Conservation (phyloP, 768 basidiomycete species). For the Hirschioporus abietinus region DNA sequence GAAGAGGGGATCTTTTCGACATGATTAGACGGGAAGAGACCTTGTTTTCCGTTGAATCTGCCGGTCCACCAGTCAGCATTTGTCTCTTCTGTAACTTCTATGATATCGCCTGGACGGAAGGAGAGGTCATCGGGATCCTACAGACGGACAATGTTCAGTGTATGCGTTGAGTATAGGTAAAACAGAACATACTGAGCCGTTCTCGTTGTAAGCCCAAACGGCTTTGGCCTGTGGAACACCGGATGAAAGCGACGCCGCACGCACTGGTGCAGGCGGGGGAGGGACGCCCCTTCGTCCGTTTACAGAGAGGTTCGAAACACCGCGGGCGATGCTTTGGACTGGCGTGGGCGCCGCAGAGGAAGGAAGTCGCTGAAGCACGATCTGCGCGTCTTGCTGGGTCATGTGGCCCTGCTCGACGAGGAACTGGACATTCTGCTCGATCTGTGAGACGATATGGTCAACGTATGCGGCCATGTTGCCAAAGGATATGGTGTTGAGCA, state of each 20-base stretch:
- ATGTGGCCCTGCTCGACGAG: conserved; percentile 51
- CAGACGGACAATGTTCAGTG: neutral
- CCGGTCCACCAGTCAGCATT: conserved; percentile 91
- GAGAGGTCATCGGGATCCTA: conserved; percentile 79
- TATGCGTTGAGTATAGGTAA: neutral
- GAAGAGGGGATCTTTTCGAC: conserved; percentile 51
- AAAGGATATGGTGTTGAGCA: neutral
- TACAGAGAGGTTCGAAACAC: neutral
- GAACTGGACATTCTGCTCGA: conserved; percentile 53
- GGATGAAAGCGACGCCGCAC: neutral
- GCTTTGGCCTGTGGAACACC: conserved; percentile 11
- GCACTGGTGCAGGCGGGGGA: conserved; percentile 7
- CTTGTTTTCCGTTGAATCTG: conserved; percentile 52
- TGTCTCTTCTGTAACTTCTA: conserved; percentile 75
- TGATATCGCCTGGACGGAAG: conserved; percentile 68
- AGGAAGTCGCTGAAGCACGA: conserved; percentile 43
- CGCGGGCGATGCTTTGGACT: neutral
- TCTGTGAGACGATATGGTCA: conserved; percentile 52
- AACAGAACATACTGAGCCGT: conserved; percentile 37
- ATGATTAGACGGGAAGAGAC: conserved; percentile 73
- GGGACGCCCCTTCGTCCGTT: conserved; percentile 5
- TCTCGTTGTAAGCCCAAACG: conserved; percentile 46
- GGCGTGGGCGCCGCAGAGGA: conserved; percentile 14
- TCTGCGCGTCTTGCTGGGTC: conserved; percentile 40
- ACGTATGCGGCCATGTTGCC: conserved; percentile 37